Base-by-base conservation (phyloP, 2,329 filamentous ascomycete genomes). In the Fusarium kyushuense region DNA sequence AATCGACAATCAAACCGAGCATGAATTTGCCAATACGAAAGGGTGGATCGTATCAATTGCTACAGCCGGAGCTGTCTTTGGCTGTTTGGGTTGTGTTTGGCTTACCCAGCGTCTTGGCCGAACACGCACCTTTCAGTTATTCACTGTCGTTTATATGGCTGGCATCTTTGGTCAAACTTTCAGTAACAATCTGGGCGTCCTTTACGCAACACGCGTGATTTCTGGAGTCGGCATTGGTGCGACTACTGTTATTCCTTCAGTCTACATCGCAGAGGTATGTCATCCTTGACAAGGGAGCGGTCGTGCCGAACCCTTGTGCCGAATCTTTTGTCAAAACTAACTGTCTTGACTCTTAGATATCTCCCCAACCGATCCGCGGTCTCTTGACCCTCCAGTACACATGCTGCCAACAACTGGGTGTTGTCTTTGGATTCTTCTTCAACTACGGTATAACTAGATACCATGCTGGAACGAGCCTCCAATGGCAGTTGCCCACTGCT, bases 71-170 rank as follows among this genome's bases (percentile, higher is more conserved):
- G 75, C 75, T 1, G 75, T 76, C 8, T 67, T 75, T 38, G 75
- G 75, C 12, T 76, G 75, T 11, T 17, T 76, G 25, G 65, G 56
- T 1, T 76, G 74, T 33, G 65, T 76, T 1, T 72, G 61, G 48
- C 51, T 76, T 0, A 76, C 75, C 0, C 64, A 75, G 12, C 46
- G 69, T 0, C 54, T 76, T 9, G 75, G 75, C 6, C 63, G 75
- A 7, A 68, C 60, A 4, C 21, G 65, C 1, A 71, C 72, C 0
- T 67, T 76, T 12, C 72, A 75, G 16, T 36, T 76, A 1, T 72
- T 76, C 27, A 80, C 63, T 51, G 63, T 78, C 30, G 54, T 78
- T 0, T 78, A 81, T 12, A 79, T 82, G 27, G 69, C 76, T n/a
- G 80, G 80, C 9, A 64, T 74, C 8, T 61, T 79, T 11, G 76